Base-by-base conservation (phyloP, 1,139 yeast species). In the Yamadazyma triangularis region DNA sequence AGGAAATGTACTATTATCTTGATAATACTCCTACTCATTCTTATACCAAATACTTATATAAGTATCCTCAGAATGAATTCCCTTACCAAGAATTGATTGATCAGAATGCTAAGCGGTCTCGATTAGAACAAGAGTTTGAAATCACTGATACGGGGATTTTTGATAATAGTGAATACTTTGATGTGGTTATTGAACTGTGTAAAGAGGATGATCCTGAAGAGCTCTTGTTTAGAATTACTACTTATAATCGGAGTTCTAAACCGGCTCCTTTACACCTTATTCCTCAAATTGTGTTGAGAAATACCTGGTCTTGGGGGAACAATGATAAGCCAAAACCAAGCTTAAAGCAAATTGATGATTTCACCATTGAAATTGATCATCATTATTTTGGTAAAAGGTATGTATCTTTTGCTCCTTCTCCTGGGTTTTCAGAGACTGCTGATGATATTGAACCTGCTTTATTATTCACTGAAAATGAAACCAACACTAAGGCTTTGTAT, bases 1-100 rank as follows among this genome's bases (percentile, higher is more conserved):
- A 86, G 60, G 75, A 69, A 35, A 88, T 86, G 56, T 72, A 86
- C 52, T 89, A 86, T 56, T 84, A 86, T 47, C 69, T 89, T 41
- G 97, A 89, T 59, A 88, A 87, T 56, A 83, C 95, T 4, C 97
- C 97, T 4, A 74, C 95, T 8, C 97, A 89, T 58, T 80, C 95
- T 23, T 89, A 88, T 63, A 85, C 87, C 87, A 88, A 89, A 63
- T 87, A 83, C 47, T 68, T 87, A 40, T 89, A 89, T 73, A 89
- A 89, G 64, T 89, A 89, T 53, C 96, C 97, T 13, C 95, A 87
- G 44, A 64, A 69, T 28, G 77, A 77, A 58, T 89, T 77, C 55
- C 97, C 97, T 0, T 89, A 89, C 56, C 67, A 85, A 49, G 70
- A 87, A 48, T 64, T 89, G 55, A 75, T 84, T 18, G 75, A 73